phyloP scores from a whole-genome alignment of 768 basidiomycete species.

The Auriscalpium orientale region DNA sequence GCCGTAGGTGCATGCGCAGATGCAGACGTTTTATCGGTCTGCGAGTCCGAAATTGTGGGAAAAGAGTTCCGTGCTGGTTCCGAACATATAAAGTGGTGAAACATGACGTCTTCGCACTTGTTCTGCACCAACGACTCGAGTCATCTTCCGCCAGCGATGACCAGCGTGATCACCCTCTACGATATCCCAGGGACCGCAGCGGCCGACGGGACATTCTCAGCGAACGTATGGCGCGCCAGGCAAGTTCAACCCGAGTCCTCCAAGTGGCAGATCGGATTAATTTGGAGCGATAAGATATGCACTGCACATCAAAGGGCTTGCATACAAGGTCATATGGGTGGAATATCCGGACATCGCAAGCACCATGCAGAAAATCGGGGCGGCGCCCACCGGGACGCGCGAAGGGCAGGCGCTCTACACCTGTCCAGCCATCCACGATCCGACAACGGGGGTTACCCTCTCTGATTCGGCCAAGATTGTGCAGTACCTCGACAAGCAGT shows the following conservation, averaged over 20 bases:
- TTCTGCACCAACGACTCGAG: too few relatives aligned
- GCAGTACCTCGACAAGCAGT: conserved; percentile 14
- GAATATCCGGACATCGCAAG: background rate
- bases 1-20: too few relatives aligned
- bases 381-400: background rate
- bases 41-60: too few relatives aligned
- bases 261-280: background rate
- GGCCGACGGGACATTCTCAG: background rate
- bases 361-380: background rate
- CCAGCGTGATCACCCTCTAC: background rate
- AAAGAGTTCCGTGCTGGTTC: too few relatives aligned
- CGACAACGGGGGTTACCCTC: conserved; percentile 4
- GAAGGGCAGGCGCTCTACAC: conserved; percentile 8
- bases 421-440: conserved; percentile 12
- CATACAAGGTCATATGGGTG: background rate
- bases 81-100: too few relatives aligned
- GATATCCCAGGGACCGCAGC: background rate
- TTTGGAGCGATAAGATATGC: background rate
- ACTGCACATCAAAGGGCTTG: background rate
- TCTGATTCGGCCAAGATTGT: conserved; percentile 14
- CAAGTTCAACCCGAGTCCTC: background rate
- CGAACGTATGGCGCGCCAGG: background rate
- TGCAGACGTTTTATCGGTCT: too few relatives aligned
- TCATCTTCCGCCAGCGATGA: too few relatives aligned
- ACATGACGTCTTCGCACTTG: too few relatives aligned